Conservation (phyloP, 768 basidiomycete species). For the Gyrodon lividus region DNA sequence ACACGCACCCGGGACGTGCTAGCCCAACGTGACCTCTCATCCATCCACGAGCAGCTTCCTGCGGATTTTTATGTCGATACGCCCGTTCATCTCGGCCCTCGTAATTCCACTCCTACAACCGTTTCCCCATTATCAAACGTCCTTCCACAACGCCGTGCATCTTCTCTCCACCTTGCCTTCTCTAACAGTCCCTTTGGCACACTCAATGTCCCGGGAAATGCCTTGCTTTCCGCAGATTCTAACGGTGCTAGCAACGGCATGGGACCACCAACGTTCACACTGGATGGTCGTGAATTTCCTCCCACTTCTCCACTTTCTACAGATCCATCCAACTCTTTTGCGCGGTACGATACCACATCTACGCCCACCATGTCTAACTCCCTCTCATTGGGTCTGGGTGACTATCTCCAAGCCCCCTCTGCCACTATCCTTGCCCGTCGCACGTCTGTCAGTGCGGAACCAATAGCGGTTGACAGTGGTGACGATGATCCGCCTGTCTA, state of each 20-base stretch:
- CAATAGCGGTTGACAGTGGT: conserved; percentile 78
- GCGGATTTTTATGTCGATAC: conserved; percentile 59
- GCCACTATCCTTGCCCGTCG: conserved; percentile 85
- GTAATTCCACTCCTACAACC: conserved; percentile 37
- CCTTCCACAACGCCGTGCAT: conserved; percentile 49
- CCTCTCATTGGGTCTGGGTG: conserved; percentile 45
- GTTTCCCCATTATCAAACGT: conserved; percentile 59
- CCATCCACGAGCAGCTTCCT: conserved; percentile 52
- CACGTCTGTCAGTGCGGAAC: conserved; percentile 94
- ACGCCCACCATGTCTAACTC: conserved; percentile 46
- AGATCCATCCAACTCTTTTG: conserved; percentile 44
- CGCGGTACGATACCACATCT: conserved; percentile 45
- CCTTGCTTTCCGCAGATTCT: conserved; percentile 56
- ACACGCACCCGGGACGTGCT: conserved; percentile 63
- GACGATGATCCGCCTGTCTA: conserved; percentile 69
- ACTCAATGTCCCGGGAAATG: conserved; percentile 79
- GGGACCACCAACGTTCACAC: conserved; percentile 55
- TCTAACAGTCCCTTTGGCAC: conserved; percentile 74
- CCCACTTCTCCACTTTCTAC: conserved; percentile 61
- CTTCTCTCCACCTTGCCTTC: conserved; percentile 48
- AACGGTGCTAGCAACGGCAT: conserved; percentile 24
- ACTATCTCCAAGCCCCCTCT: conserved; percentile 71
- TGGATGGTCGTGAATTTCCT: conserved; percentile 57
- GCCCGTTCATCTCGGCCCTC: conserved; percentile 35
- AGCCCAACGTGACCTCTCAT: conserved; percentile 48